Evolutionary conservation across 2,329 filamentous ascomycete genomes (phyloP).

Genomic region (Scedosporium minutisporum): DNA sequence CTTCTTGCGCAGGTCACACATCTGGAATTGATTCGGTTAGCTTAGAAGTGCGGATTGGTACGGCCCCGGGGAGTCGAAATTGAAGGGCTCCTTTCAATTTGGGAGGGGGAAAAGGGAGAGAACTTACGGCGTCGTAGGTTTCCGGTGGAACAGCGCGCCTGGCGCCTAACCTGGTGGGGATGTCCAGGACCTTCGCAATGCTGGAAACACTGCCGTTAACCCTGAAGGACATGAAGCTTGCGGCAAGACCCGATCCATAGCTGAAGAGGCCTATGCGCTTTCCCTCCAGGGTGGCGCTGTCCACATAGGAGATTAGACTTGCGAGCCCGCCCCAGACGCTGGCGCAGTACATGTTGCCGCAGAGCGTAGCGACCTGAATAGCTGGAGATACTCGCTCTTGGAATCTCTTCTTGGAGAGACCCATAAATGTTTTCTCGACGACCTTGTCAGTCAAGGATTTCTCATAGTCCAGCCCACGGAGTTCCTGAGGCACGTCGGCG

Average conservation of each 20-base stretch:
- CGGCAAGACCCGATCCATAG: constrained; percentile 66
- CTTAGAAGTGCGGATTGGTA: too few relatives aligned
- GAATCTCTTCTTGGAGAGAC: constrained; percentile 74
- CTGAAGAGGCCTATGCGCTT: constrained; percentile 71
- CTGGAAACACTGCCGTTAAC: constrained; percentile 59
- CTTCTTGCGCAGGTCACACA: constrained; percentile 73
- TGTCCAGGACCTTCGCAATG: constrained; percentile 59
- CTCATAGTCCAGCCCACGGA: constrained; percentile 69
- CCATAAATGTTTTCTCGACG: constrained; percentile 82
- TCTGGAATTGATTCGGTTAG: constrained; percentile 30
- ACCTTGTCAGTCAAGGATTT: constrained; percentile 72
- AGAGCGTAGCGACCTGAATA: constrained; percentile 69
- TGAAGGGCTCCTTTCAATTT: not conserved
- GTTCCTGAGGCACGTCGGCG: constrained; percentile 63
- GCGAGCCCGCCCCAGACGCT: constrained; percentile 71
- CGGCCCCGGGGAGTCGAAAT: too few relatives aligned
- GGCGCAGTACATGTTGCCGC: constrained; percentile 59
- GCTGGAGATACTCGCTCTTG: constrained; percentile 64
- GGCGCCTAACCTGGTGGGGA: constrained; percentile 57
- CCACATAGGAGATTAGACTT: constrained; percentile 56
- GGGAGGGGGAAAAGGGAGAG: not conserved
- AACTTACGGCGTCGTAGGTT: constrained; percentile 63
- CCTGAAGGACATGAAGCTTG: constrained; percentile 65
- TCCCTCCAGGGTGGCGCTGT: constrained; percentile 53
- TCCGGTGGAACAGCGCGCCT: constrained; percentile 59